Evolutionary conservation across 331 rosid genomes (phyloP).

Genomic region (Phaseolus coccineus): DNA sequence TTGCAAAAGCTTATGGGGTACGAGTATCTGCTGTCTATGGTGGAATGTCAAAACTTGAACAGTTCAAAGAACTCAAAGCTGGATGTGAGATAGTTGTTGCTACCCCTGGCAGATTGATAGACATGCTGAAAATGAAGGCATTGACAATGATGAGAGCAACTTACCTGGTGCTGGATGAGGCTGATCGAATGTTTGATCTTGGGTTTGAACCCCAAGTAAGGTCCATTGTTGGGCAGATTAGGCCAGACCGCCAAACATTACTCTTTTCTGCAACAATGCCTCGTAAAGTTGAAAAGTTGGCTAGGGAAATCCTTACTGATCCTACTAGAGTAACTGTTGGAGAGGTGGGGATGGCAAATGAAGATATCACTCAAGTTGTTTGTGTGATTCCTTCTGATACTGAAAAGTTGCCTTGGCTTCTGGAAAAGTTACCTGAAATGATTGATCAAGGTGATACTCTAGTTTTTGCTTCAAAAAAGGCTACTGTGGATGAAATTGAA

Average conservation of each 20-base stretch:
- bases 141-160: constrained; percentile 85
- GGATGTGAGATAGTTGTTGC: constrained; percentile 97
- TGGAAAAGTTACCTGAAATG: constrained; percentile 83
- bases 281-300: constrained; percentile 85
- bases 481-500: constrained; percentile 94
- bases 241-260: constrained; percentile 96
- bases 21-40: constrained; percentile 94
- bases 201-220: constrained; percentile 99
- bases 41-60: constrained; percentile 99
- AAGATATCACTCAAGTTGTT: constrained; percentile 97
- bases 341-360: constrained; percentile 99
- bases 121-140: constrained; percentile 93
- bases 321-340: constrained; percentile 95
- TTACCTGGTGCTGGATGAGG: constrained; percentile 96
- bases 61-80: constrained; percentile 95
- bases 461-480: constrained; percentile 94
- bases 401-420: constrained; percentile 91
- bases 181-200: constrained; percentile 99
- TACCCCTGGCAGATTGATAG: constrained; percentile 97
- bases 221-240: constrained; percentile 96
- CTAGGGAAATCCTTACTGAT: constrained; percentile 88
- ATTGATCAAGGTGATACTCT: constrained; percentile 93
- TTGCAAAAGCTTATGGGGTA: constrained; percentile 77
- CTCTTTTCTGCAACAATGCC: constrained; percentile 99
- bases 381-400: constrained; percentile 85